Percentiles rank a stretch among this genome's conserved stretches.
These are phyloP conservation scores for Penicillium sp. DNA, from an alignment of 2,329 filamentous ascomycete genomes.

Conservation along the genomic window DNA sequence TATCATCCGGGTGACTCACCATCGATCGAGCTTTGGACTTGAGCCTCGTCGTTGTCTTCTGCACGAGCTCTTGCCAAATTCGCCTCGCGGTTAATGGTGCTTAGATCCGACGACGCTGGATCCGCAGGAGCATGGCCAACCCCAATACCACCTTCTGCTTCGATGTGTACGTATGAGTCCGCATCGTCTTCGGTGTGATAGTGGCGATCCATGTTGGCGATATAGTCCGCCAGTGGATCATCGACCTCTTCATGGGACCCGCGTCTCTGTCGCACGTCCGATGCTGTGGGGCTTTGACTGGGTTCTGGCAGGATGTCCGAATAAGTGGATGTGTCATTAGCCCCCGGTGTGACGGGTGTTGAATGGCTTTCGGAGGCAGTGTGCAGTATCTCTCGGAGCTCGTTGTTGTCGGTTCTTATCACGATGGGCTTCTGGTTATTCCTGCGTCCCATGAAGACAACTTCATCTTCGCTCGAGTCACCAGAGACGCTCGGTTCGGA, in stretches of 20 bases:
- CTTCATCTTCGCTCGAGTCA: constrained; percentile 63
- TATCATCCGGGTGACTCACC: constrained; percentile 5
- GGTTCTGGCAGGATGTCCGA: not conserved
- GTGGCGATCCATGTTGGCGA: constrained; percentile 36
- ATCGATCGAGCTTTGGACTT: constrained; percentile 13
- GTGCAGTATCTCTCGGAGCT: constrained; percentile 10
- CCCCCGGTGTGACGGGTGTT: not conserved
- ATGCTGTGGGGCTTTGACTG: not conserved
- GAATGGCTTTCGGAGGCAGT: not conserved
- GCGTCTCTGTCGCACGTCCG: constrained; percentile 4
- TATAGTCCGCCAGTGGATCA: constrained; percentile 36
- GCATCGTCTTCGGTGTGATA: constrained; percentile 16
- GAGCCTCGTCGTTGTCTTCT: constrained; percentile 3
- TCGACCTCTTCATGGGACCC: constrained; percentile 47
- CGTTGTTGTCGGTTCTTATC: constrained; percentile 13
- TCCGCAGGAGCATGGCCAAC: constrained; percentile 2
- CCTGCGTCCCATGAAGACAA: constrained; percentile 37
- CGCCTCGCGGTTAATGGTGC: not conserved
- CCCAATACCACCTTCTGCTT: constrained; percentile 7
- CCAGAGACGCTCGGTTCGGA: constrained; percentile 35
- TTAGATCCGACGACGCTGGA: not conserved
- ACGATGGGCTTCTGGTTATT: constrained; percentile 13
- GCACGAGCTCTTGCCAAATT: not conserved
- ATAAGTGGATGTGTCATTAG: not conserved
- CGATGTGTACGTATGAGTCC: not conserved